Percentiles rank a stretch among this genome's conserved stretches.
Evolutionary conservation across 2,329 filamentous ascomycete species (phyloP).

Genomic region (Verticillium dahliae): DNA sequence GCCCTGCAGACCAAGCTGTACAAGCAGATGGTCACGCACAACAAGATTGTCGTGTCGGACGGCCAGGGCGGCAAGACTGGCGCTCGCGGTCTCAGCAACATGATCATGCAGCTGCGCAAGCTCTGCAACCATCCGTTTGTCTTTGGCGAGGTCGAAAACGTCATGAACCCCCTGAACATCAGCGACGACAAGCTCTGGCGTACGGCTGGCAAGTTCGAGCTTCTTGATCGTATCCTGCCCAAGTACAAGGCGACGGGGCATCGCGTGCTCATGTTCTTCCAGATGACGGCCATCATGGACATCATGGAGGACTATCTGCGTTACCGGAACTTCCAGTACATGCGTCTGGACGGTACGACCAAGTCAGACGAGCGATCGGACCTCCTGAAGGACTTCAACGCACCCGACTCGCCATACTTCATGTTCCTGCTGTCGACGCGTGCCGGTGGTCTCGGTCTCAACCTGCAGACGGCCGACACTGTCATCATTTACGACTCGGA

Average conservation of each 20-base stretch:
- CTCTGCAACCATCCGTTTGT: slow-evolving; percentile 99
- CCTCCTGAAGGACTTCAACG: slow-evolving; percentile 82
- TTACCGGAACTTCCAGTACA: slow-evolving; percentile 73
- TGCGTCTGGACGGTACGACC: slow-evolving; percentile 92
- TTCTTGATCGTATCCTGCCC: slow-evolving; percentile 84
- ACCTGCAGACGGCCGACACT: slow-evolving; percentile 94
- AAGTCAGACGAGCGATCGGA: slow-evolving; percentile 97
- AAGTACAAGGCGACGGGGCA: slow-evolving; percentile 90
- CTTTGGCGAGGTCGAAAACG: slow-evolving; percentile 94
- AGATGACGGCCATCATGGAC: slow-evolving; percentile 99
- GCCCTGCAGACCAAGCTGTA: slow-evolving; percentile 88
- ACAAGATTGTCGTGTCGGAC: slow-evolving; percentile 89
- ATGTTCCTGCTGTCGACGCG: slow-evolving; percentile 98
- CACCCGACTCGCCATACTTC: slow-evolving; percentile 84
- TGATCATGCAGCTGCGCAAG: slow-evolving; percentile 99
- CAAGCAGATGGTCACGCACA: slow-evolving; percentile 95
- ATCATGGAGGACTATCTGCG: slow-evolving; percentile 99
- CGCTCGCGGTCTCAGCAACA: slow-evolving; percentile 93
- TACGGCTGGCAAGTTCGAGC: slow-evolving; percentile 93
- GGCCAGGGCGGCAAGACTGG: slow-evolving; percentile 93
- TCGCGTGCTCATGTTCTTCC: slow-evolving; percentile 99
- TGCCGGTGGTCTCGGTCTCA: slow-evolving; percentile 94
- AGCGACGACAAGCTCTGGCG: slow-evolving; percentile 95
- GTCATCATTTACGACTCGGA: slow-evolving; percentile 99
- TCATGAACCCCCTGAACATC: slow-evolving; percentile 84